Percentiles rank a stretch among this genome's conserved stretches.
Conservation (phyloP, 305 asterid genomes). For the Solanum hybrid region DNA sequence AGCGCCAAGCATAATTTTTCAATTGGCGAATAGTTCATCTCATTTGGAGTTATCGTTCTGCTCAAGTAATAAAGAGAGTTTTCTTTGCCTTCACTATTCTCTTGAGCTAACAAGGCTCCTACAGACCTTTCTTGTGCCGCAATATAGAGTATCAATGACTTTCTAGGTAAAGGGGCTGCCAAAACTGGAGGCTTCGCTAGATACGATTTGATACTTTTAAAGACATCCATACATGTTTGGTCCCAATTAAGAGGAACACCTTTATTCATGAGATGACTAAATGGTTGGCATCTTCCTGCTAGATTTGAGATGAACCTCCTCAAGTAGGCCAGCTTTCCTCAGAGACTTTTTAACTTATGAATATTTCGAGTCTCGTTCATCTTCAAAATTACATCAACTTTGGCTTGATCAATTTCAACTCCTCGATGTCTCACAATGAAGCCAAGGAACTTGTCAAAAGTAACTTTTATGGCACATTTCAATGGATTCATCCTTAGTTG, state of each 20-base stretch:
- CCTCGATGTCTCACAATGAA: neutral
- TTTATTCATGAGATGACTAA: neutral
- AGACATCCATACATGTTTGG: neutral
- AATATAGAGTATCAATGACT: neutral
- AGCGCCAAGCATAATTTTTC: neutral
- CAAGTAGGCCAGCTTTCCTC: neutral
- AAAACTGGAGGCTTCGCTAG: neutral
- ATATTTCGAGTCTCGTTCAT: neutral
- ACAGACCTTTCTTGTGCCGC: neutral
- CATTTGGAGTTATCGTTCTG: neutral
- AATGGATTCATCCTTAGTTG: neutral
- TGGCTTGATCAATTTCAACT: neutral
- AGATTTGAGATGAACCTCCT: neutral
- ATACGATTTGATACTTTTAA: neutral
- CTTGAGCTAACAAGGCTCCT: neutral
- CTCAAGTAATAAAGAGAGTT: neutral
- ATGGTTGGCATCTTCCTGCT: neutral
- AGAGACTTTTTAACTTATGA: neutral
- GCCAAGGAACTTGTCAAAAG: neutral
- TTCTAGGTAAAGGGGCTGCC: neutral
- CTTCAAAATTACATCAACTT: neutral
- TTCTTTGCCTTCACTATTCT: neutral
- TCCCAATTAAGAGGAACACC: neutral
- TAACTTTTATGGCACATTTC: no score
- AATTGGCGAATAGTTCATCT: neutral